phyloP scores from a whole-genome alignment of 192 early-diverging fungal genomes.

The Coemansia sp. region DNA sequence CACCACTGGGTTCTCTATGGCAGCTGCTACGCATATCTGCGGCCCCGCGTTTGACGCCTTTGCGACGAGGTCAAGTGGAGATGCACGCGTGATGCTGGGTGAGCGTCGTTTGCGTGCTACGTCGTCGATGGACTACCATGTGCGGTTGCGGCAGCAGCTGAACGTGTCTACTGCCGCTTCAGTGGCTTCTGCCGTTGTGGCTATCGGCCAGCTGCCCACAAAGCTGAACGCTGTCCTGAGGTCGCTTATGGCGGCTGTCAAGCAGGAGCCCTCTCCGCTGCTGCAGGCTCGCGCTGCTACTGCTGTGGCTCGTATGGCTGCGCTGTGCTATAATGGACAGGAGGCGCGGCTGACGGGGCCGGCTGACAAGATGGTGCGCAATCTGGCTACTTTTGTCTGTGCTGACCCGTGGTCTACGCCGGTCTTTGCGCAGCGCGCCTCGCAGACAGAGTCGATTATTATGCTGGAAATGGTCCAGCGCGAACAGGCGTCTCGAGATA shows the following conservation, averaged over 20 bases:
- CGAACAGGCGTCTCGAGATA: constrained; percentile 21
- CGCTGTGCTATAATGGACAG: constrained; percentile 28
- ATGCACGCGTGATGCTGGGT: constrained; percentile 27
- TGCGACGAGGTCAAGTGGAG: constrained; percentile 31
- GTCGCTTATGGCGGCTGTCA: constrained; percentile 84
- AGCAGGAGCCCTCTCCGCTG: constrained; percentile 61
- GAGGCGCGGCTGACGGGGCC: constrained; percentile 43
- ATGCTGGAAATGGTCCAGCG: constrained; percentile 53
- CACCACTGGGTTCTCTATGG: constrained; percentile 64
- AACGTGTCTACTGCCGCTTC: constrained; percentile 65
- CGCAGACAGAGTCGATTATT: constrained; percentile 33
- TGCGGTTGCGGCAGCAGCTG: constrained; percentile 67
- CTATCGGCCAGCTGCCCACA: constrained; percentile 72
- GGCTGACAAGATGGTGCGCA: constrained; percentile 87
- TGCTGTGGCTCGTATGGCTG: constrained; percentile 57
- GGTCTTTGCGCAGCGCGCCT: constrained; percentile 55
- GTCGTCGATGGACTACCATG: constrained; percentile 67
- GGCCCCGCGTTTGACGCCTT: constrained; percentile 54
- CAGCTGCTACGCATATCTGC: constrained; percentile 58
- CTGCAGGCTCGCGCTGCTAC: constrained; percentile 62
- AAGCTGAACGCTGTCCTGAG: constrained; percentile 87
- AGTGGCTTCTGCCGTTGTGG: constrained; percentile 80
- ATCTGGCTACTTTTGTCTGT: constrained; percentile 83
- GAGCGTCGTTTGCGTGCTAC: constrained; percentile 68
- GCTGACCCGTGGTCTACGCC: constrained; percentile 77